phyloP scores from a whole-genome alignment of 805 yeast species.

The Grigorovia transvaalensis region DNA sequence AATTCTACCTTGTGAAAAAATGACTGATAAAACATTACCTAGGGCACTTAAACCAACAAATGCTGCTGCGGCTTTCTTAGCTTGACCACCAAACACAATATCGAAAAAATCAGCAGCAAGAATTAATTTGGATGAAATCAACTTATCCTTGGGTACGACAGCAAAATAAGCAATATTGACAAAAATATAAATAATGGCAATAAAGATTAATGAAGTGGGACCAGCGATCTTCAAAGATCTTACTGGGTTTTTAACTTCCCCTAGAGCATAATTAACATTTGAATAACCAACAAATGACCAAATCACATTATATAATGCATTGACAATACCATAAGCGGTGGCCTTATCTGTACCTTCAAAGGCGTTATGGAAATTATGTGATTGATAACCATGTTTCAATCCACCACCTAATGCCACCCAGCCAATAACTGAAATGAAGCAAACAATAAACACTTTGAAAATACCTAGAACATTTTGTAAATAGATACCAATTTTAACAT shows the following conservation, averaged over 20 bases:
- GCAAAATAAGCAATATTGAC: constrained; percentile 75
- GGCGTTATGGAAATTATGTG: constrained; percentile 51
- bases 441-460: constrained; percentile 61
- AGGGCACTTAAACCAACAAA: constrained; percentile 74
- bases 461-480: constrained; percentile 58
- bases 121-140: constrained; percentile 52
- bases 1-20: constrained; percentile 73
- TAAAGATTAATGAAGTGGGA: constrained; percentile 53
- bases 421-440: constrained; percentile 64
- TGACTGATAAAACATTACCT: constrained; percentile 74
- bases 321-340: constrained; percentile 58
- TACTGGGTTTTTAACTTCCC: constrained; percentile 67
- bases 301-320: constrained; percentile 70
- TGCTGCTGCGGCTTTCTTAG: constrained; percentile 64
- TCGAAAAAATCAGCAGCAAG: constrained; percentile 69
- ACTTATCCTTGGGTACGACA: constrained; percentile 60
- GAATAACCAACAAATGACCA: constrained; percentile 82
- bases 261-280: constrained; percentile 72
- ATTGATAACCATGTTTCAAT: constrained; percentile 39
- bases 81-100: constrained; percentile 57
- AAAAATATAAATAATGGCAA: constrained; percentile 60
- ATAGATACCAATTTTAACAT: constrained; percentile 55
- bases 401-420: constrained; percentile 79
- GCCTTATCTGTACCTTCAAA: constrained; percentile 45
- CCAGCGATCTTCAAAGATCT: constrained; percentile 63